These are phyloP conservation scores for Solanum corneliomulleri DNA, from an alignment of 257 asterid species.

Conservation along the genomic window DNA sequence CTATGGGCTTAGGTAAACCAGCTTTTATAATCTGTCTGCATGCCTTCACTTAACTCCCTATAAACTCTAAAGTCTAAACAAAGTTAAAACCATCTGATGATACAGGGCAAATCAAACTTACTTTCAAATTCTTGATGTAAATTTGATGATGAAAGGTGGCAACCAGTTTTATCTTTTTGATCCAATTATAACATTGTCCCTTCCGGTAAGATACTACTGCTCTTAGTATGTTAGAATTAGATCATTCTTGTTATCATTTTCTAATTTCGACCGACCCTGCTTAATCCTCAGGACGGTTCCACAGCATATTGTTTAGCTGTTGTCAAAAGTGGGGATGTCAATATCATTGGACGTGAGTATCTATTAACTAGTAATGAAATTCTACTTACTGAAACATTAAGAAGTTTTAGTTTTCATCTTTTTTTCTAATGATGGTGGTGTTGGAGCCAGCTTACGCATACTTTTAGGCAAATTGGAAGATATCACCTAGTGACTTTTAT, in stretches of 20 bases:
- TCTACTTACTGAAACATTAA: background rate
- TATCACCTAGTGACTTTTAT: background rate
- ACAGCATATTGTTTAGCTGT: constrained; percentile 62
- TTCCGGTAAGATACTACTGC: constrained; percentile 25
- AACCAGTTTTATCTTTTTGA: constrained; percentile 21
- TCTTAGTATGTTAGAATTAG: background rate
- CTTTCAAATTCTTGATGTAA: constrained; percentile 36
- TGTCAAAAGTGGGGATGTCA: constrained; percentile 58
- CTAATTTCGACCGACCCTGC: background rate
- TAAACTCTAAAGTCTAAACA: background rate
- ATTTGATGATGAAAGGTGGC: constrained; percentile 85
- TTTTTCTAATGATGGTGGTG: background rate
- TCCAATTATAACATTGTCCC: constrained; percentile 34
- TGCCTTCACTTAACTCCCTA: background rate
- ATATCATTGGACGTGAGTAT: constrained; percentile 95
- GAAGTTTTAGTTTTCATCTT: background rate
- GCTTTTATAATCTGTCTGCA: background rate
- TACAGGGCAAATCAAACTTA: constrained; percentile 49
- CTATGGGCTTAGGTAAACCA: constrained; percentile 46
- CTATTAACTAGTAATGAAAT: background rate
- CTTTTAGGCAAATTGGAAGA: background rate
- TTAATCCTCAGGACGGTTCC: constrained; percentile 34
- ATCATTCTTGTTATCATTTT: background rate
- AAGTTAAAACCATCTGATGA: background rate
- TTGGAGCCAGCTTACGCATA: background rate